Conservation (phyloP, 2,329 filamentous ascomycete species). For the Alternaria brassicae region DNA sequence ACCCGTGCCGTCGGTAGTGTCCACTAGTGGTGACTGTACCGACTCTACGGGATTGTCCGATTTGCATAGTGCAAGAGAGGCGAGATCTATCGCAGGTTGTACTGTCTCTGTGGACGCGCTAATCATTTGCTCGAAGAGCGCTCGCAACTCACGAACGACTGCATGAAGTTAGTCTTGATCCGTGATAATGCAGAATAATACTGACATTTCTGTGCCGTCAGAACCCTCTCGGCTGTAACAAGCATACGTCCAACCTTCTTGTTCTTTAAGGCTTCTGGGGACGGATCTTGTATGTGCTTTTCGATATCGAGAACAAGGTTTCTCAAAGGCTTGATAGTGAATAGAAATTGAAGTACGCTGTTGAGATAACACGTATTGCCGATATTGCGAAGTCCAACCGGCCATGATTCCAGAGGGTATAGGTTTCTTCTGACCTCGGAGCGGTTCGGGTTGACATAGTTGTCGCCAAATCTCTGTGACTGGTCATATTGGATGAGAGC, state of each 20-base stretch:
- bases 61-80: slow-evolving; percentile 76
- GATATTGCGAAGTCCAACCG: slow-evolving; percentile 89
- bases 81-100: slow-evolving; percentile 76
- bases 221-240: slow-evolving; percentile 65
- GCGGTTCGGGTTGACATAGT: slow-evolving; percentile 13
- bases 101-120: slow-evolving; percentile 68
- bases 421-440: slow-evolving; percentile 28
- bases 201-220: slow-evolving; percentile 76
- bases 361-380: slow-evolving; percentile 99
- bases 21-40: slow-evolving; percentile 54
- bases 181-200: slow-evolving; percentile 50
- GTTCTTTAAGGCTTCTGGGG: slow-evolving; percentile 66
- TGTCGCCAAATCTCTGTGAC: slow-evolving; percentile 30
- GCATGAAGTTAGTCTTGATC: slow-evolving; percentile 23
- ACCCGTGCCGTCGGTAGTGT: slow-evolving; percentile 49
- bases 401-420: slow-evolving; percentile 62
- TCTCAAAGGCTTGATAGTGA: slow-evolving; percentile 82
- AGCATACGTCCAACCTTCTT: slow-evolving; percentile 79
- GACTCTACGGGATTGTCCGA: slow-evolving; percentile 53
- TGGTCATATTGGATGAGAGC: slow-evolving; percentile 52
- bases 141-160: slow-evolving; percentile 78
- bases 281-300: slow-evolving; percentile 70
- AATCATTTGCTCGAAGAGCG: slow-evolving; percentile 74
- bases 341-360: slow-evolving; percentile 93
- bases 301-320: slow-evolving; percentile 81